A percentile compares a stretch with the other conserved stretches of the same genome.
Conservation (phyloP, 2,329 filamentous ascomycete species). For the Xenoacremonium recifei region DNA sequence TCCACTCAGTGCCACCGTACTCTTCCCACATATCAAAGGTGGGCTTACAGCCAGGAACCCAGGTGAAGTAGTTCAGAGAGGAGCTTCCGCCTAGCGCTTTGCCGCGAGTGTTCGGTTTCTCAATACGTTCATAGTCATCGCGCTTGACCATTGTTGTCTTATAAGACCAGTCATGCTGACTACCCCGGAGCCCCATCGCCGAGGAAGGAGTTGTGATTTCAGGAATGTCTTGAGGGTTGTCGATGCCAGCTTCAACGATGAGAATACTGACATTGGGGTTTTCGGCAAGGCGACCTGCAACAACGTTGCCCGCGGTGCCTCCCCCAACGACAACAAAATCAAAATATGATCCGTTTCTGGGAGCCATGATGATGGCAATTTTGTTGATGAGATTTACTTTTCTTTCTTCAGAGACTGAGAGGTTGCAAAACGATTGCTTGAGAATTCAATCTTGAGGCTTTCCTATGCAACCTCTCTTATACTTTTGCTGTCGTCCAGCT, state of each 20-base stretch:
- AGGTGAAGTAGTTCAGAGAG: constrained; percentile 63
- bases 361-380: not conserved
- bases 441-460: not conserved
- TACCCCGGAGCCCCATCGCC: constrained; percentile 53
- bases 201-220: constrained; percentile 52
- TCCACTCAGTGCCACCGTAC: constrained; percentile 67
- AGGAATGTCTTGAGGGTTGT: constrained; percentile 47
- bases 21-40: constrained; percentile 71
- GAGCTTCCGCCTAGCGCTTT: constrained; percentile 59
- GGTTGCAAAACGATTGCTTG: not conserved
- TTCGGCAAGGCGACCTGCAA: constrained; percentile 16
- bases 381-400: not conserved
- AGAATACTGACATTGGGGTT: constrained; percentile 39
- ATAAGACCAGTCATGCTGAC: constrained; percentile 59
- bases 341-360: not conserved
- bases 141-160: constrained; percentile 61
- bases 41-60: constrained; percentile 55
- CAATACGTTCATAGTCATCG: constrained; percentile 57
- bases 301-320: constrained; percentile 13
- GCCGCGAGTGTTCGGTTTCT: constrained; percentile 62
- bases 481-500: too few relatives aligned
- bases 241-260: constrained; percentile 47
- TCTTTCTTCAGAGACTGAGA: not conserved
- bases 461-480: not conserved
- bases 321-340: not conserved